phyloP scores from a whole-genome alignment of 257 asterid species.

The Capsicum baccatum region DNA sequence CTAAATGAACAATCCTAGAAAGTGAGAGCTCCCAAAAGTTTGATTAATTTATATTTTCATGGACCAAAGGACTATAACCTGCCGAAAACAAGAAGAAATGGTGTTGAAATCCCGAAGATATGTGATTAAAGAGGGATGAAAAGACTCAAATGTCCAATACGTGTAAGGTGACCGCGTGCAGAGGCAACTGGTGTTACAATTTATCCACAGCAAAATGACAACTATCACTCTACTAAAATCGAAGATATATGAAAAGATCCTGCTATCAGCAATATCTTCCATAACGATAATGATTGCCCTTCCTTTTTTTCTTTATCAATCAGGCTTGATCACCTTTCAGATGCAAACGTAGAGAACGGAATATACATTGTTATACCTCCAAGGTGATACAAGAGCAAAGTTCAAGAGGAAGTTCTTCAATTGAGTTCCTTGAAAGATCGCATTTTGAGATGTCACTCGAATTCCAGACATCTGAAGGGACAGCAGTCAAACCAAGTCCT shows the following conservation, averaged over 20 bases:
- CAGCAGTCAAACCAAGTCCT: conserved; percentile 61
- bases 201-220: conserved; percentile 7
- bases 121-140: not conserved
- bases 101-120: conserved; percentile 14
- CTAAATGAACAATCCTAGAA: not conserved
- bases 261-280: not conserved
- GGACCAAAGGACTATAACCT: not conserved
- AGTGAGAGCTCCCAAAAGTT: conserved; percentile 4
- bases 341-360: not conserved
- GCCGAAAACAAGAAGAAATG: not conserved
- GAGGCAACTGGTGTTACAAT: not conserved
- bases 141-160: not conserved
- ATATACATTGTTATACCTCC: conserved; percentile 55
- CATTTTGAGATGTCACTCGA: conserved; percentile 69
- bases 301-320: not conserved
- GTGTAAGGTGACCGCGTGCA: not conserved
- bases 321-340: not conserved
- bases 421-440: conserved; percentile 76
- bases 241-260: conserved; percentile 1
- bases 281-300: not conserved
- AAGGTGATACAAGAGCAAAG: conserved; percentile 75
- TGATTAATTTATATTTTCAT: not conserved
- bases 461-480: conserved; percentile 87
- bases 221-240: not conserved
- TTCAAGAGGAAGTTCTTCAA: conserved; percentile 83